Conservation (phyloP, 495 filamentous ascomycete species). For the Daldinia caldariorum region DNA sequence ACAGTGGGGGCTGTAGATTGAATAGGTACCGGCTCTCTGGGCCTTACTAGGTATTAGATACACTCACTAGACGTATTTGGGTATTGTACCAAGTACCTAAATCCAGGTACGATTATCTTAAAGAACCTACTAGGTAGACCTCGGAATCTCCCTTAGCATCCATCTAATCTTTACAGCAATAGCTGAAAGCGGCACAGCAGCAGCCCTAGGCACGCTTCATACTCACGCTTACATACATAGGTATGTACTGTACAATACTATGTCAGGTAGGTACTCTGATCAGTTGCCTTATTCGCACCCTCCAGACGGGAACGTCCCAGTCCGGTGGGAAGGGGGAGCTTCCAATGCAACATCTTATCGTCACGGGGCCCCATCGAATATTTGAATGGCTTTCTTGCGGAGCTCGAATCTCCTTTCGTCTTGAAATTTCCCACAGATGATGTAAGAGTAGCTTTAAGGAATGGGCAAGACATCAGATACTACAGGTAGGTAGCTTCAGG, state of each 20-base stretch:
- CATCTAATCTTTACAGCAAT: no score
- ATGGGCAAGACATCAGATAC: background rate
- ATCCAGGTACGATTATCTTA: no score
- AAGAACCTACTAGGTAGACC: no score
- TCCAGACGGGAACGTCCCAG: background rate
- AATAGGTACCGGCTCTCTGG: background rate
- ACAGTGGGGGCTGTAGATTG: conserved; percentile 13
- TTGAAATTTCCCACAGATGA: background rate
- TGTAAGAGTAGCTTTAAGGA: background rate
- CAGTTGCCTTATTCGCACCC: background rate
- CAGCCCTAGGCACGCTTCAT: no score
- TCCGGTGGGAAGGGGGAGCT: conserved; percentile 1
- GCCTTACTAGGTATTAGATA: no score
- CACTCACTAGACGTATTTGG: no score
- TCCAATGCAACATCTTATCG: background rate
- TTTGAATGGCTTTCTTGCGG: background rate
- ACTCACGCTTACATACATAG: no score
- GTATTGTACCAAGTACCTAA: no score
- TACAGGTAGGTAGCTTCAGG: conserved; percentile 18
- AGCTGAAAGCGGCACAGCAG: background rate
- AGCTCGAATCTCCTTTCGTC: background rate
- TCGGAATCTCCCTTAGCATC: no score
- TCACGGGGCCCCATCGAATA: background rate
- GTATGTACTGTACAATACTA: no score
- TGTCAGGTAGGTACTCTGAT: no score